Conservation (phyloP, 2,329 filamentous ascomycete species). For the Scytalidium sp. region DNA sequence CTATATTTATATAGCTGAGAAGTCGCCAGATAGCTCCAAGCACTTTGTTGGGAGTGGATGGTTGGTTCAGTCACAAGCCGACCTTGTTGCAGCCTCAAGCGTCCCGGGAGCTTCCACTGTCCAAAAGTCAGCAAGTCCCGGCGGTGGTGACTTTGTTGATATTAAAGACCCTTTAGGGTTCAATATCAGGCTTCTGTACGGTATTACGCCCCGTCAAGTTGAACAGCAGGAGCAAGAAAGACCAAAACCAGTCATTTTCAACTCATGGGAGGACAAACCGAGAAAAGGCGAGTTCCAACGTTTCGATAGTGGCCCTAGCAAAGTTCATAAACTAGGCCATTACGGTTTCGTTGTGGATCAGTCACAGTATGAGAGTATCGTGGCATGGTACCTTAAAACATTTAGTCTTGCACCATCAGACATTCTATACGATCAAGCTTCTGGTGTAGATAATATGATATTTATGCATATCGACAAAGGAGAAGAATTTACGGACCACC, state of each 20-base stretch:
- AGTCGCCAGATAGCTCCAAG: constrained; percentile 1
- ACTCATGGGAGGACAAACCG: background rate
- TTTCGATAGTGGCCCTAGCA: constrained; percentile 42
- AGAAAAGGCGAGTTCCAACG: constrained; percentile 23
- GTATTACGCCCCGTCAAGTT: no score
- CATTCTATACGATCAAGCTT: background rate
- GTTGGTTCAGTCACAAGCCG: constrained; percentile 6
- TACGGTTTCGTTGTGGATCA: constrained; percentile 36
- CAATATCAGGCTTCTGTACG: no score
- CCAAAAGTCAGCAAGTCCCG: constrained; percentile 44
- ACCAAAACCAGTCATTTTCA: no score
- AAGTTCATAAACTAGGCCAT: constrained; percentile 49
- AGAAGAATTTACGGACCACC: background rate
- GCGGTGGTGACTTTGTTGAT: constrained; percentile 48
- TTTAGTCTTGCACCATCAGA: background rate
- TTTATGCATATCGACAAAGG: background rate
- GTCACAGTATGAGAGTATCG: constrained; percentile 39
- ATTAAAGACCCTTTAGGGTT: constrained; percentile 29
- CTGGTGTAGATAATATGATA: background rate
- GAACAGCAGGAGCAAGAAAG: background rate
- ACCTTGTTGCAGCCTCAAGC: constrained; percentile 7
- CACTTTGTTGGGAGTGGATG: constrained; percentile 9
- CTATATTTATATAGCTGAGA: constrained; percentile 9
- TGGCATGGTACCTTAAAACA: background rate
- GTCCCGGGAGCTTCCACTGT: constrained; percentile 43